Evolutionary conservation across 1,139 yeast species (phyloP), one percentile per base, ranked within the genome.

Genomic region (Zygosaccharomyces sapae): DNA sequence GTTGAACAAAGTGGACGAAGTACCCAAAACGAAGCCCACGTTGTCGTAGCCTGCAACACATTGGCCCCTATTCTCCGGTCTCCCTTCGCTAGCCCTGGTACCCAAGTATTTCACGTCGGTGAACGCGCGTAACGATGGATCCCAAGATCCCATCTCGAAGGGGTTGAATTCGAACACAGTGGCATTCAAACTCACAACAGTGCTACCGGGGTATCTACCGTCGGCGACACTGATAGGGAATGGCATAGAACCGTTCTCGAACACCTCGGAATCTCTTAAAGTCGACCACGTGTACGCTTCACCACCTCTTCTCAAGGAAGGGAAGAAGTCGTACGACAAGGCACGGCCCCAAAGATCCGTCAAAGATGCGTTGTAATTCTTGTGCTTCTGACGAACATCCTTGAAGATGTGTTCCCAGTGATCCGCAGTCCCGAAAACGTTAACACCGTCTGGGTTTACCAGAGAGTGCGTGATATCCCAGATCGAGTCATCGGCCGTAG

Each of bases 281-380:
- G 52, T 49, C 19, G 52, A 49, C 49, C 49, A 49, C 2, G 86
- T 76, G 58, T 83, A 70, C 4, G 78, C 81, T 1, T 77, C 81
- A 47, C 86, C 87, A 46, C 77, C 79, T 53, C 79, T 76, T 33
- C 74, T 59, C 45, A 73, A 67, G 43, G 72, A 70, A 20, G 80
- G 70, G 65, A 86, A 80, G 59, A 86, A 81, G 67, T 87, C 95
- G 60, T 83, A 78, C 0, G 94, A 78, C 45, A 89, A 71, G 1
- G 88, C 83, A 61, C 95, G 74, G 12, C 94, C 95, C 97, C 97
- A 90, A 52, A 86, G 77, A 69, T 89, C 97, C n/a, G 96, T 88
- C 47, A 90, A 59, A 4, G 90, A 79, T 30, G 81, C 71, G 45
- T 83, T 81, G 67, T 76, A 90, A 0, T 95, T 95, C 35, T 80